Evolutionary conservation across 1,139 yeast species (phyloP), one percentile per base, ranked within the genome.

Genomic region (Casaregolazyma suthepensis): DNA sequence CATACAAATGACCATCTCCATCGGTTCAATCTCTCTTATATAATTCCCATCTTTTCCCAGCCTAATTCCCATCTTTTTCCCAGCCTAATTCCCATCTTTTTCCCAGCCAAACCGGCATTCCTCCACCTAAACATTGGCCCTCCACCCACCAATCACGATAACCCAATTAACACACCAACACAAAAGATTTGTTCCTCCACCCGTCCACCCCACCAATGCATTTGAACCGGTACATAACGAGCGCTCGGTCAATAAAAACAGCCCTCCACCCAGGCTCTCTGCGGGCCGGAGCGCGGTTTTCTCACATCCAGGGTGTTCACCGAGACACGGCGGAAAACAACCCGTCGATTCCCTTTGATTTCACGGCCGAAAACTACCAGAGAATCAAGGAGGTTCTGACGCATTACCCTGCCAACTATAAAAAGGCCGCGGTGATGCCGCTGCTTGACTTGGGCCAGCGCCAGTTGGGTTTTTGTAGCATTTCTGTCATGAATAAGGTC

Each of bases 401-500:
- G 62, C 86, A 86, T 72, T 87, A 87, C 70, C 96, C 96, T 26
- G 77, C 87, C 45, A 93, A 87, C 69, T 88, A 88, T 72, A 87
- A 87, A 69, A 88, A 88, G 72, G 89, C 87, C 26, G 96, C 96
- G 3, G 83, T 84, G 58, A 87, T 88, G 95, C 96, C 96, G 18
- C 76, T 88, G 57, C 78, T 88, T 61, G 95, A 87, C 67, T 75
- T 88, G 63, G 96, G 95, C 46, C 96, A 88, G 73, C 87, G 95
- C 67, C 96, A 88, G 72, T 76, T 78, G 56, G 96, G 96, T 0
- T 88, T 85, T 75, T 86, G 95, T 49, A 86, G 96, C 49, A 87
- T 89, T 61, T 79, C 91, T 26, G 96, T 90, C 58, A 87, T 93
- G 93, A 89, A 91, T 74, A 90, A 91, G 68, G 96, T 88, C 46